These are phyloP conservation scores for Chloris gayana DNA, from an alignment of 176 grass and related monocot species.

Conservation along the genomic window DNA sequence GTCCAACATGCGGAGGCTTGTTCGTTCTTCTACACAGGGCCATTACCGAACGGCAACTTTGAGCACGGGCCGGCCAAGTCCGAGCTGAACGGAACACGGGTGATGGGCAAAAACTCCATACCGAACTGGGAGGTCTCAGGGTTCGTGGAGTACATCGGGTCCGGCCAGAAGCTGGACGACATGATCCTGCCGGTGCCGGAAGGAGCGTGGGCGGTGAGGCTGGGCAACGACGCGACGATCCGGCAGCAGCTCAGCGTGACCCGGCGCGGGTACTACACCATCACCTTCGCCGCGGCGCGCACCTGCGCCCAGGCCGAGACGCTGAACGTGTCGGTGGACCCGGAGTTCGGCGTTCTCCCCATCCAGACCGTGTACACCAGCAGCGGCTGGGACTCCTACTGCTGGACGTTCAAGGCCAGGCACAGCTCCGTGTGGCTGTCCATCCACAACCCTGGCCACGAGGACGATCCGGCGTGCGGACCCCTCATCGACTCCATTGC, in stretches of 20 bases:
- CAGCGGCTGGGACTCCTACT: slow-evolving; percentile 65
- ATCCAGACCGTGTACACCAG: slow-evolving; percentile 59
- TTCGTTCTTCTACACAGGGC: slow-evolving; percentile 12
- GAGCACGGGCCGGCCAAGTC: slow-evolving; percentile 32
- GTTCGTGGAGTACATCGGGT: slow-evolving; percentile 63
- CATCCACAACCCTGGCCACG: slow-evolving; percentile 62
- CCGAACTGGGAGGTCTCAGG: slow-evolving; percentile 49
- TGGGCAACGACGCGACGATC: slow-evolving; percentile 67
- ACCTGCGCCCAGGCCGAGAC: slow-evolving; percentile 62
- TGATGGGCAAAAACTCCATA: slow-evolving; percentile 17
- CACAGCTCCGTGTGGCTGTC: slow-evolving; percentile 18
- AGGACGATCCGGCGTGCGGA: slow-evolving; percentile 61
- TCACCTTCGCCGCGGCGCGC: slow-evolving; percentile 60
- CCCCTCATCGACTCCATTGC: slow-evolving; percentile 55
- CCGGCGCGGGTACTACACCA: slow-evolving; percentile 40
- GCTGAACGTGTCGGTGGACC: slow-evolving; percentile 54
- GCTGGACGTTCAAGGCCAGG: slow-evolving; percentile 46
- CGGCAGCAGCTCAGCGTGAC: slow-evolving; percentile 43
- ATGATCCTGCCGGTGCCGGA: slow-evolving; percentile 52
- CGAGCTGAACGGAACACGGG: slow-evolving; percentile 42
- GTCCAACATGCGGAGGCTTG: background rate
- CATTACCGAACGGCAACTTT: slow-evolving; percentile 52
- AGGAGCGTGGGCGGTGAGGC: slow-evolving; percentile 48
- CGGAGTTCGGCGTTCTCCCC: slow-evolving; percentile 48
- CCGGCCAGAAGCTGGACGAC: slow-evolving; percentile 48